Percentiles rank a stretch among this genome's conserved stretches.
Evolutionary conservation across 2,329 filamentous ascomycete species (phyloP).

Genomic region (Rutstroemia sydowiana): DNA sequence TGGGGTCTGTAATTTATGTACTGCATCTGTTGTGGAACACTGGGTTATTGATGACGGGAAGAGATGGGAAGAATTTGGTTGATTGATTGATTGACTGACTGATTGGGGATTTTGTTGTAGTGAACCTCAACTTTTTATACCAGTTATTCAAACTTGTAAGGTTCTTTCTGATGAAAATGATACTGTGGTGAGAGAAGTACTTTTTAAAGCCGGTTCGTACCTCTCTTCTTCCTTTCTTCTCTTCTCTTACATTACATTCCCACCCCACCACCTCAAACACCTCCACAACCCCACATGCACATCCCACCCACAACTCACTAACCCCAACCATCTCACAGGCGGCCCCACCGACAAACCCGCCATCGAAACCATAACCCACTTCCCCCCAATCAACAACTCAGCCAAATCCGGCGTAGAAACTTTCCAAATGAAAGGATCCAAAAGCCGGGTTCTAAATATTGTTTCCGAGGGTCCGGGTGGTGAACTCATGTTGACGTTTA

Average conservation of each 20-base stretch:
- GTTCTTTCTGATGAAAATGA: conserved; percentile 13
- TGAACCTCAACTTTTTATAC: conserved; percentile 11
- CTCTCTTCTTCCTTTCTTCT: no score
- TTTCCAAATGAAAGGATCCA: conserved; percentile 14
- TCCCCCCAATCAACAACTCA: conserved; percentile 3
- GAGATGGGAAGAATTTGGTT: neutral
- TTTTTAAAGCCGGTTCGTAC: conserved; percentile 11
- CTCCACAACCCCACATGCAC: neutral
- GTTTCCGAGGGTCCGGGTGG: conserved; percentile 29
- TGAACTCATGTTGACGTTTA: conserved; percentile 35
- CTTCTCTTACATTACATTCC: no score
- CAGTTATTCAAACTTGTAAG: conserved; percentile 11
- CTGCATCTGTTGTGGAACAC: neutral
- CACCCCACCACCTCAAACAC: neutral
- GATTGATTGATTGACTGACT: no score
- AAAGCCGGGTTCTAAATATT: conserved; percentile 27
- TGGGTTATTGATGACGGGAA: neutral
- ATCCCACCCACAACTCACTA: neutral
- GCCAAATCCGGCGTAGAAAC: conserved; percentile 9
- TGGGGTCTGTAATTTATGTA: neutral
- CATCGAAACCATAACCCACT: conserved; percentile 8
- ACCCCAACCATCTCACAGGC: neutral
- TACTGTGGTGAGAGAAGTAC: conserved; percentile 9
- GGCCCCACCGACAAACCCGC: neutral
- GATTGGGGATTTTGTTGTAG: neutral